Conservation (phyloP, 371 early-diverging fungal species). For the Apophysomyces trapeziformis region DNA sequence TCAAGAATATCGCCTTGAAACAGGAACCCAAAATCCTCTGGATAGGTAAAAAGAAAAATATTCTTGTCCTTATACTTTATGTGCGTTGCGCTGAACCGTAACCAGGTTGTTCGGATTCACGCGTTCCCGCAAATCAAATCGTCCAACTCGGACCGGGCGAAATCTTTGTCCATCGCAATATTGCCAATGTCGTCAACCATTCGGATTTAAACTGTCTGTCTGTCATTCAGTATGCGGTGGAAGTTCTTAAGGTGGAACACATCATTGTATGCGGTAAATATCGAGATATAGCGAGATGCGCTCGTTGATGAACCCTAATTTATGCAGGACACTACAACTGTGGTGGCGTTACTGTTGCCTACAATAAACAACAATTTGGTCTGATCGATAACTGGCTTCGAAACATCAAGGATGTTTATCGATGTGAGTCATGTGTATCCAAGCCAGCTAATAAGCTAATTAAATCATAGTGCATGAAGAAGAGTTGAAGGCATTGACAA, state of each 20-base stretch:
- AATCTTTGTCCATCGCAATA: conserved; percentile 94
- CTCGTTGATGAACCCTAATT: not conserved
- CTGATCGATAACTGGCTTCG: conserved; percentile 88
- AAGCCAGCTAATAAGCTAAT: not conserved
- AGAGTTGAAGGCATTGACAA: conserved; percentile 52
- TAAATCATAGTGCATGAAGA: conserved; percentile 41
- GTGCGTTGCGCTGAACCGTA: not conserved
- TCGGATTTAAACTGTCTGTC: conserved; percentile 83
- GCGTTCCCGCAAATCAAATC: conserved; percentile 79
- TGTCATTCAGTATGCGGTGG: conserved; percentile 93
- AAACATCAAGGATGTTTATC: conserved; percentile 78
- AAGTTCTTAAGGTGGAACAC: conserved; percentile 89
- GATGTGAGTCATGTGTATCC: conserved; percentile 32
- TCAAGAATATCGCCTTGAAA: conserved; percentile 58
- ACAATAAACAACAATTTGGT: conserved; percentile 67
- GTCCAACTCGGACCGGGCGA: conserved; percentile 79
- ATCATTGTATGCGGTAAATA: conserved; percentile 85
- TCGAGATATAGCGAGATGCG: not conserved
- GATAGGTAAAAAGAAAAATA: conserved; percentile 69
- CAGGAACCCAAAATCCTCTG: conserved; percentile 91
- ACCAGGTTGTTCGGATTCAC: conserved; percentile 86
- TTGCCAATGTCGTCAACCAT: conserved; percentile 87
- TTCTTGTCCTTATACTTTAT: not conserved
- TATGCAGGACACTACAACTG: conserved; percentile 79
- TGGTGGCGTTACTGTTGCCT: conserved; percentile 85